Evolutionary conservation across 169 alveolate species (phyloP).

Genomic region (Cryptosporidium bovis): DNA sequence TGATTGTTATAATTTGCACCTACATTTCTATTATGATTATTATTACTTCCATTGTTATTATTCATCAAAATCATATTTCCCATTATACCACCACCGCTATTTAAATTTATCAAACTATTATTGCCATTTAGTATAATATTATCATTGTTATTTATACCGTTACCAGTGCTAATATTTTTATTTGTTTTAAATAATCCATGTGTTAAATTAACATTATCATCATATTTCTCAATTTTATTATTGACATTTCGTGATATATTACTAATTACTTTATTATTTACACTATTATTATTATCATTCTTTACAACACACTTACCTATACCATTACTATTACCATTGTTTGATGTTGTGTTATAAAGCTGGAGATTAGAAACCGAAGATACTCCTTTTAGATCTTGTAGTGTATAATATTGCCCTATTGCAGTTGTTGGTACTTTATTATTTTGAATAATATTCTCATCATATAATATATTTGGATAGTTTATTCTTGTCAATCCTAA

Average conservation of each 20-base stretch:
- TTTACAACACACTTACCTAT: not conserved
- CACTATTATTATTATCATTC: not conserved
- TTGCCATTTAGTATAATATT: not conserved
- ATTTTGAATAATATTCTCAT: not conserved
- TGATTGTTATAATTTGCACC: no score
- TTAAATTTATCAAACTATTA: slow-evolving; percentile 3
- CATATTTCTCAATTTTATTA: slow-evolving; percentile 1
- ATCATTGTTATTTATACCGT: not conserved
- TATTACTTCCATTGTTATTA: not conserved
- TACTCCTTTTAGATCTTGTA: slow-evolving; percentile 20
- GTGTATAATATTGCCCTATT: slow-evolving; percentile 9
- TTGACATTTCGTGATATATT: slow-evolving; percentile 7
- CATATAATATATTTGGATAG: not conserved
- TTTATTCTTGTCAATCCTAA: slow-evolving; percentile 24
- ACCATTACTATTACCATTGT: no score
- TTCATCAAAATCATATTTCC: slow-evolving; percentile 27
- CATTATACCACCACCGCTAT: slow-evolving; percentile 7
- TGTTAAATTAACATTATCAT: slow-evolving; percentile 10
- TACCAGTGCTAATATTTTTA: not conserved
- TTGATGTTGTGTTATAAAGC: slow-evolving; percentile 18
- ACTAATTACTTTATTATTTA: not conserved
- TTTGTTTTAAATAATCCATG: slow-evolving; percentile 24
- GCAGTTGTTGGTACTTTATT: not conserved
- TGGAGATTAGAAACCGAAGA: not conserved
- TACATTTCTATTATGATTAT: no score